phyloP scores from a whole-genome alignment of 2,329 filamentous ascomycete species.

The Aspergillus terreus region DNA sequence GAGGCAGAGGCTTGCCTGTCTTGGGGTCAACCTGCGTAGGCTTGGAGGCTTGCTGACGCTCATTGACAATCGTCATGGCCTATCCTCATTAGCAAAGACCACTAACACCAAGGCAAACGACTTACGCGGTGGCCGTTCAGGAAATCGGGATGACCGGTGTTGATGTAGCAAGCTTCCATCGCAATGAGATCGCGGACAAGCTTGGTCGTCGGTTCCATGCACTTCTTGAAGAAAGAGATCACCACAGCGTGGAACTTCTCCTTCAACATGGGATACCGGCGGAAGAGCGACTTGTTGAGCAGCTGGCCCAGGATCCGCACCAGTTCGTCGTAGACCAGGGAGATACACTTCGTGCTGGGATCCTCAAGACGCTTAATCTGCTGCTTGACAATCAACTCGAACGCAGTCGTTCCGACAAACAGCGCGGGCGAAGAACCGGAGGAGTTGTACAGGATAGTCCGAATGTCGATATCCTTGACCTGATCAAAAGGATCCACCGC shows the following conservation, averaged over 20 bases:
- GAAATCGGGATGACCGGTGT: slow-evolving; percentile 97
- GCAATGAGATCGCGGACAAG: slow-evolving; percentile 85
- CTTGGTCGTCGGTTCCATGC: slow-evolving; percentile 98
- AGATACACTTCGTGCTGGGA: slow-evolving; percentile 94
- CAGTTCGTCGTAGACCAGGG: slow-evolving; percentile 93
- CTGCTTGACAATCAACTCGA: slow-evolving; percentile 97
- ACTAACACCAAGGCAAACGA: background rate
- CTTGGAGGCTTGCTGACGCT: slow-evolving; percentile 75
- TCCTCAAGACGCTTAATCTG: slow-evolving; percentile 97
- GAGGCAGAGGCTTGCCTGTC: slow-evolving; percentile 91
- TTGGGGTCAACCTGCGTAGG: slow-evolving; percentile 97
- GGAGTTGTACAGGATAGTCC: slow-evolving; percentile 96
- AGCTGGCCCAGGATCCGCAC: slow-evolving; percentile 92
- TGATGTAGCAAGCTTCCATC: slow-evolving; percentile 98
- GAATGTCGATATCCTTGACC: slow-evolving; percentile 96
- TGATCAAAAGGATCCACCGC: slow-evolving; percentile 96
- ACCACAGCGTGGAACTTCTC: slow-evolving; percentile 95
- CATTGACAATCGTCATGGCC: slow-evolving; percentile 97
- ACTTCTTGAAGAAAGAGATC: slow-evolving; percentile 94
- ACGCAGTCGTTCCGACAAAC: slow-evolving; percentile 96
- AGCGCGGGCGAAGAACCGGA: slow-evolving; percentile 96
- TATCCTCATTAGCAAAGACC: slow-evolving; percentile 29
- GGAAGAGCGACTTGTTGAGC: slow-evolving; percentile 82
- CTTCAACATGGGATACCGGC: slow-evolving; percentile 89
- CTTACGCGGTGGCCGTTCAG: slow-evolving; percentile 84